Percentiles rank a stretch among this genome's conserved stretches.
These are phyloP conservation scores for Candida piceae DNA, from an alignment of 805 yeast species.

Conservation along the genomic window DNA sequence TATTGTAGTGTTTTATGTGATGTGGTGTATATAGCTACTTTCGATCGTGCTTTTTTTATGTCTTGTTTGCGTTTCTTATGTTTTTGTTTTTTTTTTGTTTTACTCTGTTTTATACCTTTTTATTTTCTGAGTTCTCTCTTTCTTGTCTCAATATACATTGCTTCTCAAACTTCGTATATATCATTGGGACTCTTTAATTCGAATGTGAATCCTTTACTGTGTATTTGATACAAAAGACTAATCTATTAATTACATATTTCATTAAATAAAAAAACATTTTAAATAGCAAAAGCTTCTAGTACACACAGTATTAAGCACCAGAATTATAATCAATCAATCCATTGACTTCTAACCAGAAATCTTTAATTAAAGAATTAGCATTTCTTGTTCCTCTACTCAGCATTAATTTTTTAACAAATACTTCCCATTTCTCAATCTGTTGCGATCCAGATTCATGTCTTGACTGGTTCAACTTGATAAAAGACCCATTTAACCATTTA, in stretches of 20 bases:
- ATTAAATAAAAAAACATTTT: no score
- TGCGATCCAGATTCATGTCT: slow-evolving; percentile 20
- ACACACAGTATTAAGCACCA: no score
- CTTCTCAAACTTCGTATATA: no score
- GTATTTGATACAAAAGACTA: no score
- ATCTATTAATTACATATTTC: no score
- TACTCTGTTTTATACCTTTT: no score
- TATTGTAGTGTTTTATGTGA: not conserved
- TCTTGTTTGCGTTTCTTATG: slow-evolving; percentile 4
- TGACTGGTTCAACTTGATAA: slow-evolving; percentile 25
- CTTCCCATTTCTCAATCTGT: slow-evolving; percentile 31
- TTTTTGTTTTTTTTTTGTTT: not conserved
- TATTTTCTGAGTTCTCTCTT: no score
- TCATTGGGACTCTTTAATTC: no score
- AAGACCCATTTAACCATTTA: slow-evolving; percentile 38
- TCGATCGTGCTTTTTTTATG: not conserved
- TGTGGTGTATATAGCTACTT: not conserved
- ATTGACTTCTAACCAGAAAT: slow-evolving; percentile 61
- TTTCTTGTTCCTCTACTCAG: slow-evolving; percentile 63
- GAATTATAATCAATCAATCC: slow-evolving; percentile 42
- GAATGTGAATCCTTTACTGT: no score
- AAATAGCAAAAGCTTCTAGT: no score
- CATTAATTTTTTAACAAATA: slow-evolving; percentile 50
- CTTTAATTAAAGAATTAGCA: slow-evolving; percentile 50
- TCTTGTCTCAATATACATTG: no score